A percentile compares a stretch with the other conserved stretches of the same genome.
phyloP scores from a whole-genome alignment of 129 eudicot genomes.

The Tagetes erecta region DNA sequence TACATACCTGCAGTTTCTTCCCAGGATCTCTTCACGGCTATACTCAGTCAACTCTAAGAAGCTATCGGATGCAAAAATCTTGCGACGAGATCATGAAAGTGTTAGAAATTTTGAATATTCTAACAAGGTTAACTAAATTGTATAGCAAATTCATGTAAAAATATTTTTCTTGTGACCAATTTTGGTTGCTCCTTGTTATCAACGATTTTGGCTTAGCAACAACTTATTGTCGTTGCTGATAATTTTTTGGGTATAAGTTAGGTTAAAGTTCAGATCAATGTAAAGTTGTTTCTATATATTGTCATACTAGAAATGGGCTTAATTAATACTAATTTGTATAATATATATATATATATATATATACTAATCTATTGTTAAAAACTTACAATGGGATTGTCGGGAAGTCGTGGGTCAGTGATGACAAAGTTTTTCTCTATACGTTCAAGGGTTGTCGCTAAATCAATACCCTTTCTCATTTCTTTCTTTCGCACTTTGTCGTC shows the following conservation, averaged over 20 bases:
- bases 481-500: slow-evolving; percentile 90
- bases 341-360: too few relatives aligned
- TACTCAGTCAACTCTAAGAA: slow-evolving; percentile 98
- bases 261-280: too few relatives aligned
- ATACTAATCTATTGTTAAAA: not conserved
- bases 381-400: slow-evolving; percentile 99
- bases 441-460: slow-evolving; percentile 97
- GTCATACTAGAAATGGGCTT: not conserved
- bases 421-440: slow-evolving; percentile 98
- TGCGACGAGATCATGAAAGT: slow-evolving; percentile 3
- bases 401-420: slow-evolving; percentile 97
- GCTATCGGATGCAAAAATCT: slow-evolving; percentile 99
- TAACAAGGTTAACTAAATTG: not conserved
- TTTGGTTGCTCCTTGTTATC: not conserved
- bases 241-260: too few relatives aligned
- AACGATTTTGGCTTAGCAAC: not conserved
- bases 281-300: too few relatives aligned
- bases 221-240: not conserved
- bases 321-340: too few relatives aligned
- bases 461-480: slow-evolving; percentile 97
- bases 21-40: slow-evolving; percentile 96
- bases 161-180: not conserved
- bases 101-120: slow-evolving; percentile 1
- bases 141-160: not conserved
- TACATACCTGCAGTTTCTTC: slow-evolving; percentile 88